Percentiles rank a stretch among this genome's conserved stretches.
Conservation (phyloP, 1,284 basidiomycete genomes). For the Acaromyces ingoldii region DNA sequence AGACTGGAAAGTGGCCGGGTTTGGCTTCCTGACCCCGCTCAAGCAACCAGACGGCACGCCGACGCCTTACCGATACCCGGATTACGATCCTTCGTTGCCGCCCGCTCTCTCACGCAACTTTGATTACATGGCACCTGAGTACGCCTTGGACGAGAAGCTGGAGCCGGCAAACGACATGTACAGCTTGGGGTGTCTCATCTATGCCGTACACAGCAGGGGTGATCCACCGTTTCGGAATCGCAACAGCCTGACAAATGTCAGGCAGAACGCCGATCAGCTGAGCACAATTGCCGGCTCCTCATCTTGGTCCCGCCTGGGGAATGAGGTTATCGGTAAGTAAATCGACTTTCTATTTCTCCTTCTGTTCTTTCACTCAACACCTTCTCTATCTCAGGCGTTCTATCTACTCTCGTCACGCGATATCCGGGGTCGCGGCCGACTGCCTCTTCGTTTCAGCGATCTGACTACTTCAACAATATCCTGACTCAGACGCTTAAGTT, state of each 20-base stretch:
- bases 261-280: constrained; percentile 66
- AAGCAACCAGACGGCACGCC: constrained; percentile 66
- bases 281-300: constrained; percentile 18
- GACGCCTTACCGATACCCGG: constrained; percentile 80
- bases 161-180: constrained; percentile 88
- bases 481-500: constrained; percentile 95
- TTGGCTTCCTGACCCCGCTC: constrained; percentile 75
- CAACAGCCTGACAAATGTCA: constrained; percentile 71
- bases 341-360: not conserved
- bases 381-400: constrained; percentile 12
- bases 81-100: constrained; percentile 74
- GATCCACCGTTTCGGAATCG: constrained; percentile 82
- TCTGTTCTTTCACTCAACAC: not conserved
- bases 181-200: constrained; percentile 79
- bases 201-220: constrained; percentile 74
- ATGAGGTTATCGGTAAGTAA: constrained; percentile 25
- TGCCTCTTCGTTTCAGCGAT: constrained; percentile 71
- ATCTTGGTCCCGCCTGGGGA: constrained; percentile 32
- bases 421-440: constrained; percentile 68
- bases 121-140: constrained; percentile 92
- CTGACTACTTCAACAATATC: constrained; percentile 86
- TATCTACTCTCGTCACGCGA: constrained; percentile 58
- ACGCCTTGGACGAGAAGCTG: constrained; percentile 81
- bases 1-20: constrained; percentile 94
- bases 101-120: constrained; percentile 82